A percentile compares a stretch with the other conserved stretches of the same genome.
phyloP scores from a whole-genome alignment of 164 flowering plant species.

The Sextonia rubra region DNA sequence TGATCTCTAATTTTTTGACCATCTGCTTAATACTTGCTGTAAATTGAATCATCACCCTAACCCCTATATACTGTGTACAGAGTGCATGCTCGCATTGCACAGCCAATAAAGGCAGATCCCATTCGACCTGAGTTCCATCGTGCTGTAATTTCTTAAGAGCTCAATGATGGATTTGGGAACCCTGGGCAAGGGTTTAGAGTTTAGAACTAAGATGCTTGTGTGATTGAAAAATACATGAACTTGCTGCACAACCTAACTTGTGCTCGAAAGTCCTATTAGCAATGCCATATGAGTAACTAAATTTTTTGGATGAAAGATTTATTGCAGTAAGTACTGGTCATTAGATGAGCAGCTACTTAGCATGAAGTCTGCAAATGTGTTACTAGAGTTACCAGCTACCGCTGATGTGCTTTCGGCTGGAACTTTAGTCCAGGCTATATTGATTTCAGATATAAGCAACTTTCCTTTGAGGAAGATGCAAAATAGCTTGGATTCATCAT shows the following conservation, averaged over 20 bases:
- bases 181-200: constrained; percentile 56
- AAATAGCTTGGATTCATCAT: constrained; percentile 2
- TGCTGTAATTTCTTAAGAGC: constrained; percentile 66
- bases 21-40: neutral
- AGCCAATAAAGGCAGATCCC: constrained; percentile 63
- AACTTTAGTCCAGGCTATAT: constrained; percentile 50
- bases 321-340: constrained; percentile 88
- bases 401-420: constrained; percentile 56
- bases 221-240: neutral
- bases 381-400: constrained; percentile 71
- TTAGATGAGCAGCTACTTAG: constrained; percentile 83
- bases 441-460: constrained; percentile 59
- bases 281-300: neutral
- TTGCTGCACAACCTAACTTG: neutral
- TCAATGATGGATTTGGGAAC: constrained; percentile 60
- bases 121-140: constrained; percentile 79
- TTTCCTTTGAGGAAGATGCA: constrained; percentile 13
- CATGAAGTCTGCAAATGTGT: constrained; percentile 86
- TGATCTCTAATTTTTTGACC: too few species aligned
- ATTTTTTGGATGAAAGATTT: constrained; percentile 44
- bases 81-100: constrained; percentile 62
- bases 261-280: neutral
- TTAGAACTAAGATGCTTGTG: neutral
- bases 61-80: constrained; percentile 25
- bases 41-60: neutral